These are phyloP conservation scores for Cercospora beticola DNA, from an alignment of 2,329 filamentous ascomycete genomes.

Conservation along the genomic window DNA sequence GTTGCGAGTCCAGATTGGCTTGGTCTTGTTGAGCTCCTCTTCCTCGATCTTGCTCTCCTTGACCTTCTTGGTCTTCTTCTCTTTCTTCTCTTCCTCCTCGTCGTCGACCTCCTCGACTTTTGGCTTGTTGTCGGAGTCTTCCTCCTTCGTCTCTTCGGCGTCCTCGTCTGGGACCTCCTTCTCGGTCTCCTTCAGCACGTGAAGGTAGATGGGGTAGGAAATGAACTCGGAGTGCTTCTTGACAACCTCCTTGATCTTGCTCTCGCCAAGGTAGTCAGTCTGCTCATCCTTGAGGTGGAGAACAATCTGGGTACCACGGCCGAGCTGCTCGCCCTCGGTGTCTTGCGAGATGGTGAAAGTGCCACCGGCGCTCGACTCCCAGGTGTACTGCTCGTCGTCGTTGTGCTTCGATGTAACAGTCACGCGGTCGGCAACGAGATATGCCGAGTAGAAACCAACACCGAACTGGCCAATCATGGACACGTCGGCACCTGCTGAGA, in stretches of 20 bases:
- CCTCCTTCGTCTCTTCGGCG: constrained; percentile 69
- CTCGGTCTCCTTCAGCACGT: constrained; percentile 99
- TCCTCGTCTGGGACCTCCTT: constrained; percentile 98
- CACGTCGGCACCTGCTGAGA: constrained; percentile 96
- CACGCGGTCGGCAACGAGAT: constrained; percentile 96
- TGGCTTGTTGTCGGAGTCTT: constrained; percentile 88
- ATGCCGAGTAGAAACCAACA: constrained; percentile 99
- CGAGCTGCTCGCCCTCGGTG: constrained; percentile 84
- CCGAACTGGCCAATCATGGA: constrained; percentile 99
- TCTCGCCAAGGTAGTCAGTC: constrained; percentile 96
- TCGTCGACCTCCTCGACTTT: constrained; percentile 87
- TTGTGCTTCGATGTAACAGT: constrained; percentile 98
- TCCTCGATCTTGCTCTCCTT: constrained; percentile 99
- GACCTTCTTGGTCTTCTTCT: constrained; percentile 99
- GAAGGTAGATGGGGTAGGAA: constrained; percentile 99
- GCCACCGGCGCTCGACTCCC: constrained; percentile 96
- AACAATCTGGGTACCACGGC: constrained; percentile 96
- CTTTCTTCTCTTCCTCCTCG: constrained; percentile 75
- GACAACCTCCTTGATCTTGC: constrained; percentile 99
- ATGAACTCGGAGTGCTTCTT: constrained; percentile 99
- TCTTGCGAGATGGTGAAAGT: constrained; percentile 93
- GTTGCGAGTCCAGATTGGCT: constrained; percentile 99
- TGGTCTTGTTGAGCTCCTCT: constrained; percentile 99
- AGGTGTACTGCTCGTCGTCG: constrained; percentile 99
- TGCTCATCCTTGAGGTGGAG: constrained; percentile 99